Conservation (phyloP, 371 early-diverging fungal species). For the Actinomortierella wolfii region DNA sequence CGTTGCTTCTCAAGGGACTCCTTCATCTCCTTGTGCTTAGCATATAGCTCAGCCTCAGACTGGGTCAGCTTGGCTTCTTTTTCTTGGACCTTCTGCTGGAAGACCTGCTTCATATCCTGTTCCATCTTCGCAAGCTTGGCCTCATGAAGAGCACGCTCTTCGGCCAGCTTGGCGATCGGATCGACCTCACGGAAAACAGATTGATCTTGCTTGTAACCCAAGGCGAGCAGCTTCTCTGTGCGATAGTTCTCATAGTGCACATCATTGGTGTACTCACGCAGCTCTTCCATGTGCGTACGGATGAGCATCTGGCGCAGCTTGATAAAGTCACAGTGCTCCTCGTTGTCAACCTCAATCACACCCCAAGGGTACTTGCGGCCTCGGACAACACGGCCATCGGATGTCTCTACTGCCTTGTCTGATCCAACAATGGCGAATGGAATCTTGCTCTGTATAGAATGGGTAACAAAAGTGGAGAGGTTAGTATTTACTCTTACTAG, state of each 20-base stretch:
- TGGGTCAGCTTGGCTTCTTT: conserved; percentile 96
- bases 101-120: conserved; percentile 95
- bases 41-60: conserved; percentile 95
- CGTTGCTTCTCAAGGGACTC: conserved; percentile 94
- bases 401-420: conserved; percentile 82
- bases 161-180: conserved; percentile 90
- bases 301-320: conserved; percentile 92
- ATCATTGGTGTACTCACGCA: conserved; percentile 83
- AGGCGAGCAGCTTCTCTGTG: conserved; percentile 79
- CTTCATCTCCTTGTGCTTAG: conserved; percentile 97
- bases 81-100: conserved; percentile 98
- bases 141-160: conserved; percentile 93
- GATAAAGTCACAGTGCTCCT: conserved; percentile 92
- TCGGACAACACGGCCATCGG: conserved; percentile 85
- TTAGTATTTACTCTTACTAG: background rate
- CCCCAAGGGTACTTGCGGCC: conserved; percentile 98
- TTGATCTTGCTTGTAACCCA: conserved; percentile 83
- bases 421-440: conserved; percentile 98
- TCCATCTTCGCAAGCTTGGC: conserved; percentile 97
- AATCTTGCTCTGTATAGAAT: conserved; percentile 66
- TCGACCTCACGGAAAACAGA: conserved; percentile 85
- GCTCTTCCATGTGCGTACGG: conserved; percentile 91
- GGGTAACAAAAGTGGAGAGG: background rate
- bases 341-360: conserved; percentile 91
- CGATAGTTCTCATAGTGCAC: conserved; percentile 91